Conservation (phyloP, 139 green algal genomes). For the Asterochloris sp. region DNA sequence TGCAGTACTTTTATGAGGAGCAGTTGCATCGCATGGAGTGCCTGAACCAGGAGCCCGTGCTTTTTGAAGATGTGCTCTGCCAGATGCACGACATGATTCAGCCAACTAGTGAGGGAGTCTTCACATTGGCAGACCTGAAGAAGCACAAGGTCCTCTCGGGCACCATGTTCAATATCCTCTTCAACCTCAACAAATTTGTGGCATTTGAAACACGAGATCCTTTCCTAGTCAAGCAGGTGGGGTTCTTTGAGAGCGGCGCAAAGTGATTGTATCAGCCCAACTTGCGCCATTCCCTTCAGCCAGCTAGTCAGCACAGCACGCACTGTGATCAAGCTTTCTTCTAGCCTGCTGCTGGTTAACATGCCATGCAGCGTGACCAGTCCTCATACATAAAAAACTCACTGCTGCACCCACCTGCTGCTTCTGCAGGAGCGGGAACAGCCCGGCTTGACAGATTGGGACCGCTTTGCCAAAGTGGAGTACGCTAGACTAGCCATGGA, state of each 20-base stretch:
- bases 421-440: conserved; percentile 64
- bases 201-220: conserved; percentile 93
- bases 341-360: neutral
- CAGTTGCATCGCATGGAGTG: conserved; percentile 98
- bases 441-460: conserved; percentile 66
- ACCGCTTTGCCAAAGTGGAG: conserved; percentile 80
- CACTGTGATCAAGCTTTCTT: no score
- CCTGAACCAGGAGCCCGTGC: conserved; percentile 72
- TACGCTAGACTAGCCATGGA: conserved; percentile 87
- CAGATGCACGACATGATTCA: conserved; percentile 98
- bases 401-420: neutral
- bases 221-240: conserved; percentile 72
- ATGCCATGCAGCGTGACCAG: no score
- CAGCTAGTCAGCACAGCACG: no score
- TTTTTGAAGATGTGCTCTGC: conserved; percentile 76
- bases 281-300: no score
- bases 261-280: no score
- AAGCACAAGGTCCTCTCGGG: conserved; percentile 61
- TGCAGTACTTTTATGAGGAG: conserved; percentile 96
- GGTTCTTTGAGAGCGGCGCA: neutral
- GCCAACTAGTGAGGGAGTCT: conserved; percentile 55
- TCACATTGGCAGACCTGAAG: conserved; percentile 85
- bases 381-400: no score
- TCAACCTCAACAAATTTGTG: conserved; percentile 99
- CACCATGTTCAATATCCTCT: conserved; percentile 97